Percentiles rank a stretch among this genome's conserved stretches.
Conservation (phyloP, 441 rosid genomes). For the Kokia cookei region DNA sequence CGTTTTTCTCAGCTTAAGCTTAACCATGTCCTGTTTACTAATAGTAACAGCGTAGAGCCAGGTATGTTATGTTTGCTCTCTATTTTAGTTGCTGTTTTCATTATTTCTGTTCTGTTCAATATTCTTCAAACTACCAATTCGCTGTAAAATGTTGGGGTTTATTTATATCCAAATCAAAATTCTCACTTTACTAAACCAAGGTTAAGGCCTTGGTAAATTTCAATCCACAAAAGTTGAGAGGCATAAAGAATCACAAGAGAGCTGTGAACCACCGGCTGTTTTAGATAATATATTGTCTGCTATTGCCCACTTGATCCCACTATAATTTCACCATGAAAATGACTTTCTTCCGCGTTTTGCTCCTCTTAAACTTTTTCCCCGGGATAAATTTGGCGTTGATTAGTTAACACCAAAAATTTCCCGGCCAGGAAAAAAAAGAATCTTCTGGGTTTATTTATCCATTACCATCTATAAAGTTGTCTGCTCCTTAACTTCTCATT, state of each 20-base stretch:
- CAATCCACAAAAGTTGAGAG: not conserved
- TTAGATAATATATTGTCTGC: conserved; percentile 28
- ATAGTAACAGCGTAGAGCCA: not conserved
- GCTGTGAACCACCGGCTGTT: conserved; percentile 10
- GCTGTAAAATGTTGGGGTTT: not conserved
- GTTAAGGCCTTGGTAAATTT: not conserved
- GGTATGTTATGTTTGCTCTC: not conserved
- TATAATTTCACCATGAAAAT: conserved; percentile 6
- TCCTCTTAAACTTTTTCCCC: not conserved
- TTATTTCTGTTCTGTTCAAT: not conserved
- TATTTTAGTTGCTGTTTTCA: not conserved
- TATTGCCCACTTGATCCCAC: conserved; percentile 19
- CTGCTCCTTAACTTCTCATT: conserved; percentile 16
- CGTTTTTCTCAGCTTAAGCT: not conserved
- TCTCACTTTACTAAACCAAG: not conserved
- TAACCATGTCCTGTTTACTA: not conserved
- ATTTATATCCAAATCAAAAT: not conserved
- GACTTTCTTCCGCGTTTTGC: not conserved
- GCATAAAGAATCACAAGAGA: not conserved
- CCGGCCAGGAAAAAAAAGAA: conserved; percentile 8
- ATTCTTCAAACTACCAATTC: not conserved
- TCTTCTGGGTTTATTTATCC: conserved; percentile 6
- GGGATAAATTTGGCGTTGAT: not conserved
- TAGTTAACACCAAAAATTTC: conserved; percentile 27
- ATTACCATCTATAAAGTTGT: conserved; percentile 22